Conservation (phyloP, 768 basidiomycete genomes). For the Suillus discolor region DNA sequence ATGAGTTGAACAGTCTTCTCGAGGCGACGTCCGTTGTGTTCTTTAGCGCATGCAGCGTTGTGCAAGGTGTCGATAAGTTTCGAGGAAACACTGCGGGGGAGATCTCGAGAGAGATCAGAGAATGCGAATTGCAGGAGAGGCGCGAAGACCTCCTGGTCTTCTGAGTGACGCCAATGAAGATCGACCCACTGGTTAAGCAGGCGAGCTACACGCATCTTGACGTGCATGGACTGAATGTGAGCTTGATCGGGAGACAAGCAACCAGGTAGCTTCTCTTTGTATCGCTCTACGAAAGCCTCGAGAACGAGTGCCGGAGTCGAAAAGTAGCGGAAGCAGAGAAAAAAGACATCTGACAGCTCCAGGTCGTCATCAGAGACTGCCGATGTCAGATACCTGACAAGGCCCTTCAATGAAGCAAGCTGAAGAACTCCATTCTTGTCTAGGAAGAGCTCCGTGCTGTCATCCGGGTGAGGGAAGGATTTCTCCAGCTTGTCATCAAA, state of each 20-base stretch:
- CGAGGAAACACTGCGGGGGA: constrained; percentile 31
- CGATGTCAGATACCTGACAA: constrained; percentile 50
- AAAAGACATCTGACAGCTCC: constrained; percentile 56
- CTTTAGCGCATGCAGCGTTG: constrained; percentile 24
- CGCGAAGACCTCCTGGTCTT: constrained; percentile 44
- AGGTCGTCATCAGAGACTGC: constrained; percentile 40
- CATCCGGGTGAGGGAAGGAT: constrained; percentile 33
- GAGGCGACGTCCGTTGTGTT: constrained; percentile 27
- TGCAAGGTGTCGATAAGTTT: constrained; percentile 34
- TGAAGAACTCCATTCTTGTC: constrained; percentile 30
- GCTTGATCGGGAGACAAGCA: constrained; percentile 33
- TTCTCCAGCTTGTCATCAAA: constrained; percentile 29
- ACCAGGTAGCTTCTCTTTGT: constrained; percentile 35
- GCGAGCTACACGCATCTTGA: constrained; percentile 62
- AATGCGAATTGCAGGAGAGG: constrained; percentile 35
- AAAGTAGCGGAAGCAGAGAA: constrained; percentile 75
- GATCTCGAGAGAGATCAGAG: constrained; percentile 28
- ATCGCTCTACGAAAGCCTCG: constrained; percentile 49
- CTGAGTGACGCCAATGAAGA: constrained; percentile 60
- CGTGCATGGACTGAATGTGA: constrained; percentile 45
- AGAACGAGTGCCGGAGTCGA: constrained; percentile 51
- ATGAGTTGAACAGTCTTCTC: constrained; percentile 29
- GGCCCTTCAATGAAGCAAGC: constrained; percentile 41
- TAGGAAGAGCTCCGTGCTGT: constrained; percentile 30
- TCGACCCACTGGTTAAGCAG: constrained; percentile 73